A percentile compares a stretch with the other conserved stretches of the same genome.
Evolutionary conservation across 2,329 filamentous ascomycete genomes (phyloP).

Genomic region (Cordyceps sp.): DNA sequence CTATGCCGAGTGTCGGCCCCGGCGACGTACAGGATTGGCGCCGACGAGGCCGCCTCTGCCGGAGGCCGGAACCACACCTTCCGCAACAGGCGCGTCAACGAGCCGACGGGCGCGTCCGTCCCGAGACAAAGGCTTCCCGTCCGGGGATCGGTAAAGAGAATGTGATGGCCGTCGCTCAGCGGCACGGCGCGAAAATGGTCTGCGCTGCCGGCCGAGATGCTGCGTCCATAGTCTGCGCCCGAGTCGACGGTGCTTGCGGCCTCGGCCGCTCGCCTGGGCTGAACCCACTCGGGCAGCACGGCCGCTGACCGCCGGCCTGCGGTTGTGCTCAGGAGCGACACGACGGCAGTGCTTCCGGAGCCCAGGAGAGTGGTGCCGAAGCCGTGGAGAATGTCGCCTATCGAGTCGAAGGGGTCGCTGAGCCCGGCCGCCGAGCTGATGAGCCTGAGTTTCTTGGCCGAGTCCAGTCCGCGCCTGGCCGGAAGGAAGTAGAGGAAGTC

Average conservation of each 20-base stretch:
- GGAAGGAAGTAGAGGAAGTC: conserved; percentile 45
- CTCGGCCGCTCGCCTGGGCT: no score
- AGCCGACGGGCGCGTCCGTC: conserved; percentile 39
- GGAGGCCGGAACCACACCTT: conserved; percentile 36
- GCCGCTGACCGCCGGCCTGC: not conserved
- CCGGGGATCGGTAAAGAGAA: conserved; percentile 46
- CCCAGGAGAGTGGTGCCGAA: conserved; percentile 9
- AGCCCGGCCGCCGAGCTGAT: conserved; percentile 40
- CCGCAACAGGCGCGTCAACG: conserved; percentile 31
- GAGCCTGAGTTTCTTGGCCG: conserved; percentile 38
- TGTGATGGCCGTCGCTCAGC: conserved; percentile 46
- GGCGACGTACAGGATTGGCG: conserved; percentile 35
- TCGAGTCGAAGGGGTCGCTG: conserved; percentile 7
- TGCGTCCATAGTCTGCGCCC: conserved; percentile 4
- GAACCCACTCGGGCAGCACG: no score
- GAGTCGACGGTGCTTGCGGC: no score
- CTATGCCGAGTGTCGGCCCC: conserved; percentile 40
- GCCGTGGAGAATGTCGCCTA: conserved; percentile 6
- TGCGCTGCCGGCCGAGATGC: conserved; percentile 24
- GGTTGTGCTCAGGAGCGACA: conserved; percentile 2
- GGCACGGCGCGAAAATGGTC: conserved; percentile 50
- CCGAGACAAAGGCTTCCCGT: conserved; percentile 41
- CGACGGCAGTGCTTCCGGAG: conserved; percentile 6
- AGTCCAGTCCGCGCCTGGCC: conserved; percentile 28
- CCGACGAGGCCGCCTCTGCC: conserved; percentile 10